These are phyloP conservation scores for Adansonia digitata DNA, from an alignment of 345 rosid species.

Conservation along the genomic window DNA sequence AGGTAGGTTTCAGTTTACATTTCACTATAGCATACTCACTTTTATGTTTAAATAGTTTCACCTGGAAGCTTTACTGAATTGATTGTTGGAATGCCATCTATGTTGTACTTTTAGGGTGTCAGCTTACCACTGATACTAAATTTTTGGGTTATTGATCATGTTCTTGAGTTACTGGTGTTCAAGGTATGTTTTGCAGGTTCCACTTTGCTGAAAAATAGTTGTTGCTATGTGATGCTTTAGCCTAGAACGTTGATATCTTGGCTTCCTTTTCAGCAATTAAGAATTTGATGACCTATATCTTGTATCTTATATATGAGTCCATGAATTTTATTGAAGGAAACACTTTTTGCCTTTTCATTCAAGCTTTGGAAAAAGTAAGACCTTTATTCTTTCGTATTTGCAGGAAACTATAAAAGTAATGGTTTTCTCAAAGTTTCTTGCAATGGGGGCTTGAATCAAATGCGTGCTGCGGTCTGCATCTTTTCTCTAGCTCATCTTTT, in stretches of 20 bases:
- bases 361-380: background rate
- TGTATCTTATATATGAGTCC: background rate
- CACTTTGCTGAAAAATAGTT: background rate
- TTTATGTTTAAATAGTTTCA: background rate
- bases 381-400: conserved; percentile 6
- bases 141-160: background rate
- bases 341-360: background rate
- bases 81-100: background rate
- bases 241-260: background rate
- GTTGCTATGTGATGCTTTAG: background rate
- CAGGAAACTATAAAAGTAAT: conserved; percentile 80
- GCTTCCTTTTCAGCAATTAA: background rate
- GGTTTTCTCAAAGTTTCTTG: conserved; percentile 84
- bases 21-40: background rate
- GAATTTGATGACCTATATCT: background rate
- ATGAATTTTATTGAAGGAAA: background rate
- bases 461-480: conserved; percentile 84
- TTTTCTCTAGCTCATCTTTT: conserved; percentile 23
- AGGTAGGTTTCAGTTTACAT: background rate
- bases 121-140: background rate
- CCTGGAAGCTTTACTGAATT: background rate
- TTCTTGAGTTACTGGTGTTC: background rate
- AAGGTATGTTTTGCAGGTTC: background rate
- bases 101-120: background rate
- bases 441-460: conserved; percentile 94